These are phyloP conservation scores for Nothopassalora personata DNA, from an alignment of 2,329 filamentous ascomycete species.

Conservation along the genomic window DNA sequence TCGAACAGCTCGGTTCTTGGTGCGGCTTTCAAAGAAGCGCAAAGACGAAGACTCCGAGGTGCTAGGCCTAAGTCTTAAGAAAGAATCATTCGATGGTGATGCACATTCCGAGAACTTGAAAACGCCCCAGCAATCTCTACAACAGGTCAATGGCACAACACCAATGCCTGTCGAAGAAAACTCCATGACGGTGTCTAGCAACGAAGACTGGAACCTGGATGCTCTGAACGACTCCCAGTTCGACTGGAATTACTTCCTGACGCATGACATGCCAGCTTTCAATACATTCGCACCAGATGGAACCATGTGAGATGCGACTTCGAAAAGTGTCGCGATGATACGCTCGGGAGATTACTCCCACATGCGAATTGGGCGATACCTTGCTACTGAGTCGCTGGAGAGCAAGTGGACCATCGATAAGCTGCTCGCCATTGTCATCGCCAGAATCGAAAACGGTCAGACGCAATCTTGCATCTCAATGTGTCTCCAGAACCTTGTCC, in stretches of 20 bases:
- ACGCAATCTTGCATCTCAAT: too few species aligned
- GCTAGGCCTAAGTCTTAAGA: constrained; percentile 18
- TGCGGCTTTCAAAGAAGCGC: constrained; percentile 45
- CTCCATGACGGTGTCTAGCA: constrained; percentile 23
- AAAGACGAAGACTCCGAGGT: constrained; percentile 25
- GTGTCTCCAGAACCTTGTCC: neutral
- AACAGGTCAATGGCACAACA: constrained; percentile 9
- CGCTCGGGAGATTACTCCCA: too few species aligned
- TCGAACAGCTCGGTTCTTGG: constrained; percentile 50
- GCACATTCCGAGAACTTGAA: constrained; percentile 19
- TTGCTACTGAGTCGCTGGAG: too few species aligned
- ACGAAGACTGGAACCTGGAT: constrained; percentile 32
- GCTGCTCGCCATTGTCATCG: too few species aligned
- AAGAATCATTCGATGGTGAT: constrained; percentile 15
- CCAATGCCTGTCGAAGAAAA: constrained; percentile 8
- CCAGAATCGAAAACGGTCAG: too few species aligned
- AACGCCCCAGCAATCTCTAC: constrained; percentile 1
- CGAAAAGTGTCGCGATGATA: too few species aligned
- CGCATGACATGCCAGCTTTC: constrained; percentile 30
- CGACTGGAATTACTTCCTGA: constrained; percentile 32
- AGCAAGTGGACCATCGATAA: too few species aligned
- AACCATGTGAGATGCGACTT: constrained; percentile 20
- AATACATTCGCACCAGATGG: constrained; percentile 31
- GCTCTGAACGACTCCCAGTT: constrained; percentile 30
- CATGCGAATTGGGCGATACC: too few species aligned